Evolutionary conservation across 371 early-diverging fungal genomes (phyloP).

Genomic region (Cokeromyces recurvatus): DNA sequence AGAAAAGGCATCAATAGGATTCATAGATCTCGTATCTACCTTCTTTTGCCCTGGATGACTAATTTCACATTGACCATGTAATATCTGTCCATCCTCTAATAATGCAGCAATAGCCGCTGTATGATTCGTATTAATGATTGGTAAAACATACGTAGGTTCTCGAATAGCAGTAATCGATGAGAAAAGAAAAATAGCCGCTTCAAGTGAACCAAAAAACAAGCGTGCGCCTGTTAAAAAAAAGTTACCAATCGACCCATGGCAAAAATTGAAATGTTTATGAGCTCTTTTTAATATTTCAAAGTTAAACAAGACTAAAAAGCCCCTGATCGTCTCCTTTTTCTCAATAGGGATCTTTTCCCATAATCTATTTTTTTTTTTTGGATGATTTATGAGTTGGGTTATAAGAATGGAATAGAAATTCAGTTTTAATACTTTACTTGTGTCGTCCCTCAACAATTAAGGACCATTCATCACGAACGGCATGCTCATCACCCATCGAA

Average conservation of each 20-base stretch:
- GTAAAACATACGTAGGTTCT: slow-evolving; percentile 57
- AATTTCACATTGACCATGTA: slow-evolving; percentile 70
- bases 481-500: slow-evolving; percentile 37
- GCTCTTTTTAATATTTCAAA: slow-evolving; percentile 60
- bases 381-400: background rate
- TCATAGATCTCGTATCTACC: slow-evolving; percentile 11
- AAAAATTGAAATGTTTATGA: slow-evolving; percentile 65
- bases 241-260: slow-evolving; percentile 72
- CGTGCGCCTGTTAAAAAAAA: slow-evolving; percentile 72
- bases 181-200: slow-evolving; percentile 69
- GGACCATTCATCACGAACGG: slow-evolving; percentile 63
- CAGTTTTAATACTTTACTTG: slow-evolving; percentile 23
- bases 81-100: slow-evolving; percentile 51
- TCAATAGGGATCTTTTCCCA: slow-evolving; percentile 51
- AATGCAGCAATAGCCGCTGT: slow-evolving; percentile 60
- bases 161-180: slow-evolving; percentile 60
- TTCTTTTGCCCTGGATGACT: slow-evolving; percentile 50
- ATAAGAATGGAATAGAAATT: too few species aligned
- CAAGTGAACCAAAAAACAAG: slow-evolving; percentile 63
- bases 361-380: slow-evolving; percentile 17
- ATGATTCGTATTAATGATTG: slow-evolving; percentile 60
- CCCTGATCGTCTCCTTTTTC: slow-evolving; percentile 66
- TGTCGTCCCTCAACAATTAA: slow-evolving; percentile 67
- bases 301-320: slow-evolving; percentile 64
- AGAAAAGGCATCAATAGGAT: slow-evolving; percentile 48